Conservation (phyloP, 345 rosid genomes). For the Euphorbia tirucalli region DNA sequence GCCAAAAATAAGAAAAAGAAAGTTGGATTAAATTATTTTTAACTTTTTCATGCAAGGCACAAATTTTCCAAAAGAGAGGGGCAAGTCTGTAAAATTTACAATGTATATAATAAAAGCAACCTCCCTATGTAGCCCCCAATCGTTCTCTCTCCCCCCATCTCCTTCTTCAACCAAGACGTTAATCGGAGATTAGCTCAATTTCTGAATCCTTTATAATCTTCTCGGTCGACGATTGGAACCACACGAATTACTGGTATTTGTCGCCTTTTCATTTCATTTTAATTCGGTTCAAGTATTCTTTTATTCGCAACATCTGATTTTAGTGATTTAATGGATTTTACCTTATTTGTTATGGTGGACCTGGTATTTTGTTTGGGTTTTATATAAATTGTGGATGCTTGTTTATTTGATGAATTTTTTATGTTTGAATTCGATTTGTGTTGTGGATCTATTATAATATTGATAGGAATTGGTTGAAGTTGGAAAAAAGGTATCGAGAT, state of each 20-base stretch:
- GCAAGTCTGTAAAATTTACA: neutral
- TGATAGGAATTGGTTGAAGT: neutral
- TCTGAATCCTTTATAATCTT: neutral
- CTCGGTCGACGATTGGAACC: neutral
- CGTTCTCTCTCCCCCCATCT: neutral
- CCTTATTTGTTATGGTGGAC: neutral
- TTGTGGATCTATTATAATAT: neutral
- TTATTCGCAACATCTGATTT: neutral
- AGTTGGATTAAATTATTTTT: too few relatives aligned
- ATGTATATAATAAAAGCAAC: conserved; percentile 3
- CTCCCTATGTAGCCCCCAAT: neutral
- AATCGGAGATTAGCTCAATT: neutral
- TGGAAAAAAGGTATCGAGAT: neutral
- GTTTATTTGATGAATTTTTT: neutral
- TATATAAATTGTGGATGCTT: neutral
- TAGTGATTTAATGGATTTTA: neutral
- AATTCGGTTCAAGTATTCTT: neutral
- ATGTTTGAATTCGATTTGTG: conserved; percentile 3
- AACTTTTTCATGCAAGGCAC: neutral
- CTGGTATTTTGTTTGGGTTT: neutral
- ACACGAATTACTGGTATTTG: neutral
- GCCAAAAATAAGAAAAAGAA: too few relatives aligned
- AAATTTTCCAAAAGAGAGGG: neutral
- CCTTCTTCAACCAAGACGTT: neutral
- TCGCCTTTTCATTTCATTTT: neutral